phyloP scores from a whole-genome alignment of 2,329 filamentous ascomycete genomes.

The Ceratocystis cubensis region DNA sequence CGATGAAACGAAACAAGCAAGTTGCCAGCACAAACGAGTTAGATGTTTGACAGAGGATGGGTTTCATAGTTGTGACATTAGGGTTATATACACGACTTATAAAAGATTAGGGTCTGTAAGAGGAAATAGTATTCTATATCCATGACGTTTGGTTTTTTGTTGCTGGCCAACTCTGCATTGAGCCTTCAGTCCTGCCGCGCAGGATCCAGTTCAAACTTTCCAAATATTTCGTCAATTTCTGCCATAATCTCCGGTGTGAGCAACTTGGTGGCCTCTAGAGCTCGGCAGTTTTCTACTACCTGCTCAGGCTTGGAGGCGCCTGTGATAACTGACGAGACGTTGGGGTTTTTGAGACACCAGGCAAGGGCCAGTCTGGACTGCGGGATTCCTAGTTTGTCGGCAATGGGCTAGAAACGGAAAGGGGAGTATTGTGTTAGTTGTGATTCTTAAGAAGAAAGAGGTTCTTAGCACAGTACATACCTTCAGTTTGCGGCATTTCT shows the following conservation, averaged over 20 bases:
- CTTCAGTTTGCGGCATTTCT: conserved; percentile 33
- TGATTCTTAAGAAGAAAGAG: background rate
- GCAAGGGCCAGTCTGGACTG: conserved; percentile 40
- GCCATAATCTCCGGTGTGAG: conserved; percentile 39
- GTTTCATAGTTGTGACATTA: background rate
- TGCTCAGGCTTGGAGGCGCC: conserved; percentile 41
- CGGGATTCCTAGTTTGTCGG: conserved; percentile 44
- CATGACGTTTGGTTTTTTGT: background rate
- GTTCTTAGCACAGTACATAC: background rate
- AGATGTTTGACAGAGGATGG: background rate
- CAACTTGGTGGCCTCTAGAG: conserved; percentile 35
- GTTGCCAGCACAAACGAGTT: background rate
- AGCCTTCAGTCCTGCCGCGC: conserved; percentile 19
- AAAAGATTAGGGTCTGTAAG: background rate
- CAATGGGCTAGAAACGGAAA: conserved; percentile 30
- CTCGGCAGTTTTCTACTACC: conserved; percentile 39
- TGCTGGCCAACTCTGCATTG: background rate
- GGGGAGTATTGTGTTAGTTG: background rate
- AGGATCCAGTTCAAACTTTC: conserved; percentile 23
- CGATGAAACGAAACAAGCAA: background rate
- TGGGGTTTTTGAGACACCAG: conserved; percentile 43
- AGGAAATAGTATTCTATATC: too few relatives aligned
- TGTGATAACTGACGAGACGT: conserved; percentile 41
- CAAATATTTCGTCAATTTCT: conserved; percentile 37
- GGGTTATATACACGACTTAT: conserved; percentile 3